Conservation (phyloP, 768 basidiomycete genomes). For the Nidula microcarpa region DNA sequence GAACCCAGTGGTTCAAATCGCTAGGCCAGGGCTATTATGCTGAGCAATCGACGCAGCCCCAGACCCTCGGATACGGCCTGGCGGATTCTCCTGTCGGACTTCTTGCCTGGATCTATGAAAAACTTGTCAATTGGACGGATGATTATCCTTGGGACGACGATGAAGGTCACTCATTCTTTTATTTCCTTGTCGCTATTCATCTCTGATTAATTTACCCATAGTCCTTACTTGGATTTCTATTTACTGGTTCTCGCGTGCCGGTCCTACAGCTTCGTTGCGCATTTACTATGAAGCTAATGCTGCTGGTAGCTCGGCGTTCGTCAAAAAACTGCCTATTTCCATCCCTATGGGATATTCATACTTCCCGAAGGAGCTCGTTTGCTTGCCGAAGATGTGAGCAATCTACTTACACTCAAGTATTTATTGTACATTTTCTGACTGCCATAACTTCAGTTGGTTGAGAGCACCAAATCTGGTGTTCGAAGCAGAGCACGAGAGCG, state of each 20-base stretch:
- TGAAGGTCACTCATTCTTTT: slow-evolving; percentile 31
- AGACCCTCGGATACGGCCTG: slow-evolving; percentile 51
- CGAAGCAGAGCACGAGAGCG: slow-evolving; percentile 29
- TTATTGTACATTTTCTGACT: not conserved
- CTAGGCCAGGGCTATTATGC: slow-evolving; percentile 32
- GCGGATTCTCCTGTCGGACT: slow-evolving; percentile 56
- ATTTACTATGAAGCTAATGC: slow-evolving; percentile 51
- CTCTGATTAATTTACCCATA: slow-evolving; percentile 13
- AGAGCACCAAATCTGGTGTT: slow-evolving; percentile 11
- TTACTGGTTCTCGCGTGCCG: slow-evolving; percentile 58
- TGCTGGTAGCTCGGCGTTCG: not conserved
- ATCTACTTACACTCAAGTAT: not conserved
- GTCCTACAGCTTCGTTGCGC: slow-evolving; percentile 52
- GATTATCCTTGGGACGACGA: slow-evolving; percentile 52
- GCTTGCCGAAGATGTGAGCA: slow-evolving; percentile 17
- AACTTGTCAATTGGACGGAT: slow-evolving; percentile 43
- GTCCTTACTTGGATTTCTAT: slow-evolving; percentile 61
- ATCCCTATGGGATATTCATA: slow-evolving; percentile 44
- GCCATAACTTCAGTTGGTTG: slow-evolving; percentile 11
- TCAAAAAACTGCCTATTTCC: slow-evolving; percentile 1
- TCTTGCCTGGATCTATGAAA: slow-evolving; percentile 52
- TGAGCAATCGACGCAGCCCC: slow-evolving; percentile 44
- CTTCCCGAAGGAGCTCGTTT: slow-evolving; percentile 42
- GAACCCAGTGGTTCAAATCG: slow-evolving; percentile 19
- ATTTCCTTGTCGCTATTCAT: slow-evolving; percentile 1